phyloP scores from a whole-genome alignment of 257 asterid genomes.

The Fraxinus cuspidata region DNA sequence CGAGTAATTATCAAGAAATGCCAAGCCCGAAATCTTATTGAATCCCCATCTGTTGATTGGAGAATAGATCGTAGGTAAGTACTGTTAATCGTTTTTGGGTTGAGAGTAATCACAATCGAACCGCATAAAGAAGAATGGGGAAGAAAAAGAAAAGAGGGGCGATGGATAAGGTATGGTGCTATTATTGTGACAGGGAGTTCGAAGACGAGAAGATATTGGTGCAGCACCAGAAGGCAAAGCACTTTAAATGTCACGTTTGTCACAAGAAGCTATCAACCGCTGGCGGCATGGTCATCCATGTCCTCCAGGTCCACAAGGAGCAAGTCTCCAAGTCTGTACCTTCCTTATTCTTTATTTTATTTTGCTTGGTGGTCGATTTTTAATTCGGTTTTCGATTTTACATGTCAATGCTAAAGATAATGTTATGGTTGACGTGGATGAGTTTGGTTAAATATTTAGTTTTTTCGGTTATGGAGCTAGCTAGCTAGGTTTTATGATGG shows the following conservation, averaged over 20 bases:
- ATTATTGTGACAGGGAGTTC: conserved; percentile 93
- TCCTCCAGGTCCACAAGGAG: conserved; percentile 97
- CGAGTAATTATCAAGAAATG: neutral
- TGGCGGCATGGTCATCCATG: conserved; percentile 95
- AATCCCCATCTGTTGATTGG: neutral
- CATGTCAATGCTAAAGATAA: neutral
- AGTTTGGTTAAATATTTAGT: conserved; percentile 16
- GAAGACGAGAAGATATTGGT: conserved; percentile 97
- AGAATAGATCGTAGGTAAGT: neutral
- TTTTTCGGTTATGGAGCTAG: neutral
- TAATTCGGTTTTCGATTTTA: neutral
- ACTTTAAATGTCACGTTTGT: conserved; percentile 93
- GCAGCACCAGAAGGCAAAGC: conserved; percentile 98
- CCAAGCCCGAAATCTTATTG: neutral
- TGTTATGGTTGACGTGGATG: conserved; percentile 7
- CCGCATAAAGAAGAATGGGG: conserved; percentile 51
- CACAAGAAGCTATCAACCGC: conserved; percentile 98
- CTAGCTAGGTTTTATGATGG: conserved; percentile 1
- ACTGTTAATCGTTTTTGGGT: neutral
- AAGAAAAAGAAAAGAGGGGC: conserved; percentile 93
- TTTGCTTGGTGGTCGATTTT: neutral
- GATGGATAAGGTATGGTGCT: conserved; percentile 81
- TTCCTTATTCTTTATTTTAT: neutral
- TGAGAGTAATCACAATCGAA: neutral
- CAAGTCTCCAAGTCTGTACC: conserved; percentile 60